phyloP scores from a whole-genome alignment of 2,329 filamentous ascomycete species.

The Penicillium sp. region DNA sequence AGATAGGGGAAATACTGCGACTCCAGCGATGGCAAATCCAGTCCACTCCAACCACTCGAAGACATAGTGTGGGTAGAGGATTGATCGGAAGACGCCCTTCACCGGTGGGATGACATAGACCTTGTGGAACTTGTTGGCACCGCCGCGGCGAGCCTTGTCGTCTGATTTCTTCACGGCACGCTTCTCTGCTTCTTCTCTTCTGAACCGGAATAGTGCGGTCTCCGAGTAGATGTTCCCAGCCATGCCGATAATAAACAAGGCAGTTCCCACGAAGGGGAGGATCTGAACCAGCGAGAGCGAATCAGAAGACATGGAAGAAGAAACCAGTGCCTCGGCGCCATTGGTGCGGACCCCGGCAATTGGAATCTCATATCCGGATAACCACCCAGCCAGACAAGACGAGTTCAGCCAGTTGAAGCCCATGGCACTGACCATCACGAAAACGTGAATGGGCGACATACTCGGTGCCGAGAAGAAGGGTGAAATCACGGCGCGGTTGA shows the following conservation, averaged over 20 bases:
- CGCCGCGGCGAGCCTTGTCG: slow-evolving; percentile 31
- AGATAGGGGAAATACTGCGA: slow-evolving; percentile 40
- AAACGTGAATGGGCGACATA: slow-evolving; percentile 85
- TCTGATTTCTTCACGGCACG: slow-evolving; percentile 61
- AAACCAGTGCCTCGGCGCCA: slow-evolving; percentile 14
- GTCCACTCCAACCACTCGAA: slow-evolving; percentile 96
- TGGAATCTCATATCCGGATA: slow-evolving; percentile 75
- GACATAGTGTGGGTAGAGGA: slow-evolving; percentile 93
- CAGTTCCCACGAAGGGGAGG: slow-evolving; percentile 67
- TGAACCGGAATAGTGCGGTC: slow-evolving; percentile 84
- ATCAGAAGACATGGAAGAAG: slow-evolving; percentile 16
- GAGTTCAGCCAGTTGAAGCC: slow-evolving; percentile 83
- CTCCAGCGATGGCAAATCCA: slow-evolving; percentile 74
- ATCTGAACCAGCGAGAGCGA: slow-evolving; percentile 17
- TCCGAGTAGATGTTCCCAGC: slow-evolving; percentile 87
- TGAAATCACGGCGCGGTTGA: slow-evolving; percentile 83
- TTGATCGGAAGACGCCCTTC: slow-evolving; percentile 78
- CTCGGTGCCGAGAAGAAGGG: slow-evolving; percentile 81
- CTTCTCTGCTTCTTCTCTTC: slow-evolving; percentile 66
- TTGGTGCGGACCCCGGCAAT: slow-evolving; percentile 25
- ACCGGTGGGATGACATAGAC: slow-evolving; percentile 84
- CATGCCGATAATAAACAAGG: slow-evolving; percentile 77
- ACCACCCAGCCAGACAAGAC: slow-evolving; percentile 76
- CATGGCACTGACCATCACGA: slow-evolving; percentile 69
- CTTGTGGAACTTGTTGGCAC: slow-evolving; percentile 68